Percentiles rank a stretch among this genome's conserved stretches.
Conservation (phyloP, 768 basidiomycete genomes). For the Suillus cothurnatus region DNA sequence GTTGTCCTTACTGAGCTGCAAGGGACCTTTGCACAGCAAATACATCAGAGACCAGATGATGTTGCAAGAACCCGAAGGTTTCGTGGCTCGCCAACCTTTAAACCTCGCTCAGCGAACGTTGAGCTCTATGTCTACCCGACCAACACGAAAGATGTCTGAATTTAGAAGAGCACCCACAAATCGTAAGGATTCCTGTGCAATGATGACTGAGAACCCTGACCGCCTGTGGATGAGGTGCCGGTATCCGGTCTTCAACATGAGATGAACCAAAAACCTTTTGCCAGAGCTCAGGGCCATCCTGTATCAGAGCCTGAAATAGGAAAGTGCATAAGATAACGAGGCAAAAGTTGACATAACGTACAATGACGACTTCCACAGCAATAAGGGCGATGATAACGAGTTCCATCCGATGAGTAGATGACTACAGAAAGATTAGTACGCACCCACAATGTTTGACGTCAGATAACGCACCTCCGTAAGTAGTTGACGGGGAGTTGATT, state of each 20-base stretch:
- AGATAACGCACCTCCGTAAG: constrained; percentile 66
- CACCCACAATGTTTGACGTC: background rate
- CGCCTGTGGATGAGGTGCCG: background rate
- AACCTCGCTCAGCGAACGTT: too few relatives aligned
- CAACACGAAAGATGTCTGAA: background rate
- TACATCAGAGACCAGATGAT: too few relatives aligned
- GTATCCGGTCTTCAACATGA: constrained; percentile 14
- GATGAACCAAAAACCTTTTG: constrained; percentile 42
- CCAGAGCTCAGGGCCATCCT: constrained; percentile 79
- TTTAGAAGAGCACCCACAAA: background rate
- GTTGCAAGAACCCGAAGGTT: too few relatives aligned
- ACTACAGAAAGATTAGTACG: constrained; percentile 44
- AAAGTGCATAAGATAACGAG: constrained; percentile 1
- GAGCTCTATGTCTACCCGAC: background rate
- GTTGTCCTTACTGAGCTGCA: too few relatives aligned
- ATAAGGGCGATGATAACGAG: constrained; percentile 93
- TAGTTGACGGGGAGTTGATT: constrained; percentile 86
- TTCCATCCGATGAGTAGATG: constrained; percentile 91
- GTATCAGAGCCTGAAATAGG: constrained; percentile 61
- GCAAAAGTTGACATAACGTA: constrained; percentile 35
- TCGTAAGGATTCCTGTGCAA: background rate
- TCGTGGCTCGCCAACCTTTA: too few relatives aligned
- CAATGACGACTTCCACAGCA: constrained; percentile 92
- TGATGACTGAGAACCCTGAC: background rate
- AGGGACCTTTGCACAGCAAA: too few relatives aligned